phyloP scores from a whole-genome alignment of 306 rosid genomes.

The Abrus precatorius region DNA sequence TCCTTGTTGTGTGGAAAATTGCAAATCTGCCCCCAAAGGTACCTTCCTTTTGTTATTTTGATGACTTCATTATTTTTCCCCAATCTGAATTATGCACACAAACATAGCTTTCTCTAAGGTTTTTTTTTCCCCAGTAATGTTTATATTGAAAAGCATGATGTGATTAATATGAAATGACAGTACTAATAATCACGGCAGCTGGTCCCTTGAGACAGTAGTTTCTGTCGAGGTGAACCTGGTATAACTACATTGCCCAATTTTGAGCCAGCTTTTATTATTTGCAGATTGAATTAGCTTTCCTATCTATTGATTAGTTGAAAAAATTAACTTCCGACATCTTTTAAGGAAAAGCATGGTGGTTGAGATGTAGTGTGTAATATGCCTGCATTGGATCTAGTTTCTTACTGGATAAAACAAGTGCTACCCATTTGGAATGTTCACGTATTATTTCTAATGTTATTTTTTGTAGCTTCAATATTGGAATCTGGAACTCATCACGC shows the following conservation, averaged over 20 bases:
- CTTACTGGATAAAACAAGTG: background rate
- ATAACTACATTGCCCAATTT: conserved; percentile 19
- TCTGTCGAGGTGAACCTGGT: conserved; percentile 24
- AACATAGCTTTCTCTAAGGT: background rate
- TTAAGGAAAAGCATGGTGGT: conserved; percentile 5
- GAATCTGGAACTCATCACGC: conserved; percentile 49
- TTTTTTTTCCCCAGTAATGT: background rate
- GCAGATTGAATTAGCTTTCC: conserved; percentile 30
- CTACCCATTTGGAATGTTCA: conserved; percentile 34
- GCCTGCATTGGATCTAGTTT: conserved; percentile 14
- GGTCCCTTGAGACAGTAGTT: conserved; percentile 28
- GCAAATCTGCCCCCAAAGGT: conserved; percentile 11
- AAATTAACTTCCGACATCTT: conserved; percentile 8
- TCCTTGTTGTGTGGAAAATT: conserved; percentile 7
- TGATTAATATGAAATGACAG: conserved; percentile 37
- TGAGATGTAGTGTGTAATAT: conserved; percentile 39
- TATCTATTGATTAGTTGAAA: conserved; percentile 31
- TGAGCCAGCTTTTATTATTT: conserved; percentile 26
- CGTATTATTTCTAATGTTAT: conserved; percentile 41
- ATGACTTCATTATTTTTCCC: background rate
- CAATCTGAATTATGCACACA: background rate
- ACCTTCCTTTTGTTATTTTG: background rate
- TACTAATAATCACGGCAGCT: conserved; percentile 16
- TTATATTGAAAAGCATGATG: conserved; percentile 4
- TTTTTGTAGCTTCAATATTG: conserved; percentile 56